phyloP scores from a whole-genome alignment of 306 rosid genomes.

The Styphnolobium japonicum region DNA sequence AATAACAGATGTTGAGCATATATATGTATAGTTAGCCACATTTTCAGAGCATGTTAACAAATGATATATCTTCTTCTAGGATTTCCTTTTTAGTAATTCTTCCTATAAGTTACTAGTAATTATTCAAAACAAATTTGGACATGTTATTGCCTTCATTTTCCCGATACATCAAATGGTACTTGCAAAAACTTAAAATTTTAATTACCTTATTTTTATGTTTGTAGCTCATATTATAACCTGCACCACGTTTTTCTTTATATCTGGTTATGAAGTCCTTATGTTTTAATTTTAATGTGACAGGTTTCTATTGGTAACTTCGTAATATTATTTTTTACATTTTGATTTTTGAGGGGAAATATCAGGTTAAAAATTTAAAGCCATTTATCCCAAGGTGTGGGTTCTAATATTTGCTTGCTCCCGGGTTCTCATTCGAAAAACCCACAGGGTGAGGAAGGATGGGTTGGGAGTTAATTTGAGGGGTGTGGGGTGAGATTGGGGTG shows the following conservation, averaged over 20 bases:
- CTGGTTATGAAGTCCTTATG: slow-evolving; percentile 16
- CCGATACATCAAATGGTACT: not conserved
- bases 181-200: not conserved
- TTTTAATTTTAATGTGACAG: slow-evolving; percentile 43
- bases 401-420: too few relatives aligned
- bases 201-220: not conserved
- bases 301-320: slow-evolving; percentile 92
- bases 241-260: not conserved
- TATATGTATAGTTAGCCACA: too few relatives aligned
- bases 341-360: too few relatives aligned
- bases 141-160: not conserved
- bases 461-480: too few relatives aligned
- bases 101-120: not conserved
- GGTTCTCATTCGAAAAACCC: too few relatives aligned
- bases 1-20: too few relatives aligned
- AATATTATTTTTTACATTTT: too few relatives aligned
- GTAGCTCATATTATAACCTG: not conserved
- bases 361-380: too few relatives aligned
- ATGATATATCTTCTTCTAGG: not conserved
- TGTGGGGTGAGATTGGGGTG: too few relatives aligned
- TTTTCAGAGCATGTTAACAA: not conserved
- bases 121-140: not conserved
- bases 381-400: too few relatives aligned
- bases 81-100: not conserved
- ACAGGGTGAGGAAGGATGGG: too few relatives aligned